Evolutionary conservation across 2,329 filamentous ascomycete genomes (phyloP).

Genomic region (Huntiella moniliformis): DNA sequence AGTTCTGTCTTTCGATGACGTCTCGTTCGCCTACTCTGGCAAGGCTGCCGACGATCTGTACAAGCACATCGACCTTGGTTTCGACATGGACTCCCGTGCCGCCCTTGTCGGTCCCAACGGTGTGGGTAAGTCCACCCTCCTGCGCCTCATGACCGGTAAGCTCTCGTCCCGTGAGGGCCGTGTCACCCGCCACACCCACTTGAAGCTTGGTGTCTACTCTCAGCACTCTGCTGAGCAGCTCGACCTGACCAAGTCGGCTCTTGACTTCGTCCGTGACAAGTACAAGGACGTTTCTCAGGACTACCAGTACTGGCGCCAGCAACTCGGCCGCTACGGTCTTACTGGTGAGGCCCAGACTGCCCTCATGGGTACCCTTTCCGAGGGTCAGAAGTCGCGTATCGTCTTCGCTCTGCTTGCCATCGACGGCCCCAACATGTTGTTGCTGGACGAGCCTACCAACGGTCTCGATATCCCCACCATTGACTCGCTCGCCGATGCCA

Average conservation of each 20-base stretch:
- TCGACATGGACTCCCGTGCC: constrained; percentile 98
- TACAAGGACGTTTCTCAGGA: constrained; percentile 79
- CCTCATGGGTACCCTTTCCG: constrained; percentile 91
- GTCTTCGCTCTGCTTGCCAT: constrained; percentile 94
- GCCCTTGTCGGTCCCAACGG: constrained; percentile 95
- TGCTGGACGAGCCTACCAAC: constrained; percentile 98
- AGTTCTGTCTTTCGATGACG: constrained; percentile 87
- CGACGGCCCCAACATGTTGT: constrained; percentile 88
- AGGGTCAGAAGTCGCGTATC: constrained; percentile 95
- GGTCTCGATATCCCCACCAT: constrained; percentile 98
- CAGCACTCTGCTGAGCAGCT: constrained; percentile 98
- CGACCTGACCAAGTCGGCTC: constrained; percentile 88
- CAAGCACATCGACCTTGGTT: constrained; percentile 90
- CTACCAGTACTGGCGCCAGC: constrained; percentile 98
- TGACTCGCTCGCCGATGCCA: constrained; percentile 90
- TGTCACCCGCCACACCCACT: constrained; percentile 84
- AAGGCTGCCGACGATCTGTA: constrained; percentile 80
- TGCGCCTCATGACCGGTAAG: constrained; percentile 92
- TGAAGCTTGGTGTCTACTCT: constrained; percentile 95
- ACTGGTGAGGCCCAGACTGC: constrained; percentile 87
- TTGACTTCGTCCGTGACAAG: constrained; percentile 96
- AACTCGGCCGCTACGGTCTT: constrained; percentile 86
- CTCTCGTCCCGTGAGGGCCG: constrained; percentile 65
- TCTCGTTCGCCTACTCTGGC: constrained; percentile 95
- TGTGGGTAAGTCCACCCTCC: constrained; percentile 94